Conservation (phyloP, 306 rosid genomes). For the Begonia peltatifolia region DNA sequence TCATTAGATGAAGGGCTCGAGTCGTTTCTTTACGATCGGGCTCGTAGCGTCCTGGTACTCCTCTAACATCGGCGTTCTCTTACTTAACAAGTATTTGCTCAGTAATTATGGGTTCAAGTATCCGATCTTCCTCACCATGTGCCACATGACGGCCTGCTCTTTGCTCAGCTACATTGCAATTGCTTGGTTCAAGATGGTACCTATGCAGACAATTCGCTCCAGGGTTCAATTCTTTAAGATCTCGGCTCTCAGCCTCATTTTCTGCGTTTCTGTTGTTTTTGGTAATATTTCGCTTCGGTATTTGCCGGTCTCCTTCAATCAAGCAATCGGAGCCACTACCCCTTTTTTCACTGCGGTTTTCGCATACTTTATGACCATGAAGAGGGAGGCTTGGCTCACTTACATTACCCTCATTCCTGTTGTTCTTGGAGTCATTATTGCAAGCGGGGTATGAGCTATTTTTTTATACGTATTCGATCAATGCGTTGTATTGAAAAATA, state of each 20-base stretch:
- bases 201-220: conserved; percentile 87
- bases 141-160: conserved; percentile 98
- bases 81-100: conserved; percentile 83
- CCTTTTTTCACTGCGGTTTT: conserved; percentile 95
- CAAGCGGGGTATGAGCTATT: conserved; percentile 69
- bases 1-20: conserved; percentile 44
- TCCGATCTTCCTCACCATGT: conserved; percentile 98
- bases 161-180: conserved; percentile 83
- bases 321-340: conserved; percentile 93
- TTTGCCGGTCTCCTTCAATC: conserved; percentile 84
- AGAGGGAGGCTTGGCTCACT: conserved; percentile 94
- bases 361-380: conserved; percentile 76
- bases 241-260: conserved; percentile 63
- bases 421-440: conserved; percentile 87
- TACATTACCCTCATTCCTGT: conserved; percentile 85
- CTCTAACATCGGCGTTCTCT: conserved; percentile 89
- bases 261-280: conserved; percentile 88
- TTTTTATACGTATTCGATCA: neutral
- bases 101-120: conserved; percentile 96
- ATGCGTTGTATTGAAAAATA: too few relatives aligned
- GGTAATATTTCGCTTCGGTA: conserved; percentile 86
- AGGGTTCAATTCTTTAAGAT: conserved; percentile 82
- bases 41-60: conserved; percentile 77
- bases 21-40: conserved; percentile 73
- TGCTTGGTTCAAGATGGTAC: conserved; percentile 93